These are phyloP conservation scores for Plantago ovata DNA, from an alignment of 257 asterid species.

Conservation along the genomic window DNA sequence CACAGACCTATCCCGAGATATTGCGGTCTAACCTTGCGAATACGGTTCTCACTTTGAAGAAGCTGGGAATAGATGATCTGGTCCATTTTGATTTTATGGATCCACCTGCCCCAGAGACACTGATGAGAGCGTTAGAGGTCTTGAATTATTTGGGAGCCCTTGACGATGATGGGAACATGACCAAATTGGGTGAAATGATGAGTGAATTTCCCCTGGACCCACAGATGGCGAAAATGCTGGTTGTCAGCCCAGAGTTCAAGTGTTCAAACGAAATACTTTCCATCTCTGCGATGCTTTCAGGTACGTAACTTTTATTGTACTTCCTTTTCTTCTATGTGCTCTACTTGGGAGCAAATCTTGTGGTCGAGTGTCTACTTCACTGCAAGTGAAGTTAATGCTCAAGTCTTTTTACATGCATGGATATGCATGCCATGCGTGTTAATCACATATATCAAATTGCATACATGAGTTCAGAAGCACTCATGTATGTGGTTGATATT, in stretches of 20 bases:
- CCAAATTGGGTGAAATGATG: constrained; percentile 87
- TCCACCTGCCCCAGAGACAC: constrained; percentile 97
- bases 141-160: constrained; percentile 92
- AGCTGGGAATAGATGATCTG: constrained; percentile 85
- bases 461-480: constrained; percentile 33
- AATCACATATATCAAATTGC: constrained; percentile 36
- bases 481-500: constrained; percentile 48
- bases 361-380: constrained; percentile 35
- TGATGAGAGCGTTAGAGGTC: constrained; percentile 93
- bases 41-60: constrained; percentile 87
- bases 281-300: constrained; percentile 95
- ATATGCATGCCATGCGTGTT: constrained; percentile 33
- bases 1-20: constrained; percentile 95
- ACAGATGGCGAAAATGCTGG: constrained; percentile 96
- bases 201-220: constrained; percentile 96
- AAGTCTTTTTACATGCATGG: constrained; percentile 35
- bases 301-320: constrained; percentile 33
- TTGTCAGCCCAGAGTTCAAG: constrained; percentile 84
- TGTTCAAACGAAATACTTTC: constrained; percentile 96
- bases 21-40: constrained; percentile 86
- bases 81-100: constrained; percentile 99
- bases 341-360: constrained; percentile 24
- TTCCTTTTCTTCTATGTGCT: constrained; percentile 24
- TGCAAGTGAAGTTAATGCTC: constrained; percentile 33
- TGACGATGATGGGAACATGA: constrained; percentile 93